phyloP scores from a whole-genome alignment of 805 yeast genomes.

The Osmozyma mogii region DNA sequence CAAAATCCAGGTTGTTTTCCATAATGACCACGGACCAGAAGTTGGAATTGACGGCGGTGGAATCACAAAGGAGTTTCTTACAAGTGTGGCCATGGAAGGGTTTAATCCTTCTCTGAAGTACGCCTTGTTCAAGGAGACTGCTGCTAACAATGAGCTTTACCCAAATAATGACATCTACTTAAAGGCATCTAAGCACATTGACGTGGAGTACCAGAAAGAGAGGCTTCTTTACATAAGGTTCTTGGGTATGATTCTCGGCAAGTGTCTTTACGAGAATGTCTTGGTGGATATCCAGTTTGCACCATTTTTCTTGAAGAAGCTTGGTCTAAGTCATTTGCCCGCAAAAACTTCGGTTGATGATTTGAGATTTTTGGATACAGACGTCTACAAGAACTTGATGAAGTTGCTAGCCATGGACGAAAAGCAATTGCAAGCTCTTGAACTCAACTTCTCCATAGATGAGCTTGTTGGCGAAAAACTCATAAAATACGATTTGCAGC shows the following conservation, averaged over 20 bases:
- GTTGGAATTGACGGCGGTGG: slow-evolving; percentile 98
- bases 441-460: slow-evolving; percentile 58
- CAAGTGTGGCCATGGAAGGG: slow-evolving; percentile 62
- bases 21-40: slow-evolving; percentile 67
- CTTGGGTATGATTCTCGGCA: slow-evolving; percentile 79
- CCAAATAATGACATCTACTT: slow-evolving; percentile 57
- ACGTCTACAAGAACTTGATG: slow-evolving; percentile 55
- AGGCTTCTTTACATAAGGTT: slow-evolving; percentile 40
- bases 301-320: slow-evolving; percentile 68
- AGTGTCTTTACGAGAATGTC: slow-evolving; percentile 78
- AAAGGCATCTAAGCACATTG: slow-evolving; percentile 23
- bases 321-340: slow-evolving; percentile 40
- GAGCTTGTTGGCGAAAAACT: slow-evolving; percentile 35
- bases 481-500: slow-evolving; percentile 46
- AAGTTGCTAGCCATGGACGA: slow-evolving; percentile 50
- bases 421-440: slow-evolving; percentile 50
- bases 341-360: slow-evolving; percentile 69
- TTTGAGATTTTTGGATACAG: slow-evolving; percentile 59
- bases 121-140: slow-evolving; percentile 34
- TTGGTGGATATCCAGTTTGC: slow-evolving; percentile 80
- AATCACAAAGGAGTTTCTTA: slow-evolving; percentile 81
- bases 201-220: slow-evolving; percentile 18
- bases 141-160: slow-evolving; percentile 52
- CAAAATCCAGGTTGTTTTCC: slow-evolving; percentile 56
- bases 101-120: slow-evolving; percentile 35